Evolutionary conservation across 2,329 filamentous ascomycete genomes (phyloP), one percentile per base, ranked within the genome.

Genomic region (Aspergillus neoniger): DNA sequence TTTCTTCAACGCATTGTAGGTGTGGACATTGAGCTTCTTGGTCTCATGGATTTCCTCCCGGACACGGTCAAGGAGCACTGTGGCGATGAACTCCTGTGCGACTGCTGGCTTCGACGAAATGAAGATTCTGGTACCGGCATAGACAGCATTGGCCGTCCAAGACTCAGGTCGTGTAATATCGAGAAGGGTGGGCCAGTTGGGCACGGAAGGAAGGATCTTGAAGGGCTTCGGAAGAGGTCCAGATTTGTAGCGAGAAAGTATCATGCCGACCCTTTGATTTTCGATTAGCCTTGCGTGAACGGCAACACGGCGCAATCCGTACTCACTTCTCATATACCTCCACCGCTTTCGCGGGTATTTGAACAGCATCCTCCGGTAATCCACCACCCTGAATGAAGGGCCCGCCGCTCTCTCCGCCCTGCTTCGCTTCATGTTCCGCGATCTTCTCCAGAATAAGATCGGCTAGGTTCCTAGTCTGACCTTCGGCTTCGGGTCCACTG

Each of bases 201-300:
- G 92, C 14, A 98, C 86, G 0, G 92, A 93, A 2, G 95, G 95
- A 8, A 99, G 85, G 65, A 98, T 92, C 79, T 98, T 98, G 84
- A 99, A 96, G 0, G 94, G 94, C 78, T 99, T 99, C 19, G 95
- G 95, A 32, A 99, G 84, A 67, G 94, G 94, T n/a, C 95, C 95
- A 14, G 91, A 94, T 79, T 96, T 96, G 82, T 96, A 98, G 65
- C 94, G 87, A 25, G 91, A 92, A 61, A 99, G 84, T 62, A 98
- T 89, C 67, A 93, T 83, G 62, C 93, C 94, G 68, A 96, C 88
- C 80, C 88, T 92, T 53, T 15, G 10, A 14, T 36, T 48, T 23
- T 44, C 39, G 28, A 49, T 69, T 59, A 74, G 65, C 51, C 65
- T 56, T 17, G 12, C 8, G 8, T 19, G 23, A 47, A 10, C 28